Conservation (phyloP, 768 basidiomycete genomes). For the Suillus ampliporus region DNA sequence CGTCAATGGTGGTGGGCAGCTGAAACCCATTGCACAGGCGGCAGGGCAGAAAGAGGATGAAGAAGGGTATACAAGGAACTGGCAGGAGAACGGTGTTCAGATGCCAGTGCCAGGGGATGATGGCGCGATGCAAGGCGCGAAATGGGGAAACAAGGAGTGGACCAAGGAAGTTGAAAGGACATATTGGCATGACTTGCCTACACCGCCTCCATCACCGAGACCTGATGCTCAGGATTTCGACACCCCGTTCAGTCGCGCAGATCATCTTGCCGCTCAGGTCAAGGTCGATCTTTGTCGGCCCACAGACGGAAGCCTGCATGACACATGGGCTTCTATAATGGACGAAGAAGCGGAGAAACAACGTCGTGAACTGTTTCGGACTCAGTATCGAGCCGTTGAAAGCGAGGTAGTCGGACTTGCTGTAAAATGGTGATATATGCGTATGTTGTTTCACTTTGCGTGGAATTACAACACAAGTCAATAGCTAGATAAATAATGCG, state of each 20-base stretch:
- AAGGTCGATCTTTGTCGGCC: constrained; percentile 48
- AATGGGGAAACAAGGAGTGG: constrained; percentile 88
- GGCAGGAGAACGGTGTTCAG: constrained; percentile 59
- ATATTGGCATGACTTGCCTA: constrained; percentile 71
- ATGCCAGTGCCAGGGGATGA: constrained; percentile 29
- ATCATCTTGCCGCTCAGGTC: constrained; percentile 45
- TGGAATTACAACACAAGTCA: constrained; percentile 11
- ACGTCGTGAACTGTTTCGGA: constrained; percentile 65
- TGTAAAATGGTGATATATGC: constrained; percentile 66
- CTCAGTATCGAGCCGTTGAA: constrained; percentile 84
- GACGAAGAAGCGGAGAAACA: constrained; percentile 49
- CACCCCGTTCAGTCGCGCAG: constrained; percentile 28
- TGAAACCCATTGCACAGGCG: constrained; percentile 5
- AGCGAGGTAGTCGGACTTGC: constrained; percentile 80
- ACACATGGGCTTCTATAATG: constrained; percentile 43
- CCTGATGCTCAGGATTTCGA: constrained; percentile 16
- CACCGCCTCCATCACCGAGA: constrained; percentile 51
- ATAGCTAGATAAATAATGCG: constrained; percentile 7
- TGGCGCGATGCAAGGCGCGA: constrained; percentile 48
- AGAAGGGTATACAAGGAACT: constrained; percentile 71
- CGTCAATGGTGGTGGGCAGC: constrained; percentile 96
- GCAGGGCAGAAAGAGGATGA: constrained; percentile 44
- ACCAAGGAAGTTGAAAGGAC: constrained; percentile 77
- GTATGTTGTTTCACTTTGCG: constrained; percentile 12
- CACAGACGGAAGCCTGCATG: constrained; percentile 35